Percentiles rank a stretch among this genome's conserved stretches.
Conservation (phyloP, 176 grass and related monocot species). For the Echinochloa phyllopogon region DNA sequence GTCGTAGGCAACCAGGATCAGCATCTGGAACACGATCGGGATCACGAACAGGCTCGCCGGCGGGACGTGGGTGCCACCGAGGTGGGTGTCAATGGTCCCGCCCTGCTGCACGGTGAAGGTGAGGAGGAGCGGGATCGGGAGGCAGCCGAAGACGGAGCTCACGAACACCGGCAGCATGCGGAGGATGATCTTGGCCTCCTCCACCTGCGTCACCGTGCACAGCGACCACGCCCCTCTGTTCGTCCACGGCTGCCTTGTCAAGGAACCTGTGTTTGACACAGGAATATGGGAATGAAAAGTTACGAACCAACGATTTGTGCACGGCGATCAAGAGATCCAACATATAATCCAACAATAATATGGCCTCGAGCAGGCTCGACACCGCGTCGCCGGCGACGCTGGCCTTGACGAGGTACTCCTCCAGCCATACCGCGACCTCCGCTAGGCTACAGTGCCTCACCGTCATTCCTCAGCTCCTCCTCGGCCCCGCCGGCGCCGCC, state of each 20-base stretch:
- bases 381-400: too few species aligned
- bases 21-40: conserved; percentile 58
- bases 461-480: too few species aligned
- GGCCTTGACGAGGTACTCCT: too few species aligned
- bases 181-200: conserved; percentile 80
- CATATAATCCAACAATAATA: too few species aligned
- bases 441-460: too few species aligned
- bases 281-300: too few species aligned
- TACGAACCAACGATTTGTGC: too few species aligned
- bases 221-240: conserved; percentile 45
- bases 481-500: too few species aligned
- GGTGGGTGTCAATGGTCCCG: conserved; percentile 53
- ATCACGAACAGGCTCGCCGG: conserved; percentile 63
- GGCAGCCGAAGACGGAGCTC: conserved; percentile 48
- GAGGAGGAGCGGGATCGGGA: conserved; percentile 60
- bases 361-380: too few species aligned
- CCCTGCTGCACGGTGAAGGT: conserved; percentile 68
- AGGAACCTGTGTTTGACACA: conserved; percentile 28
- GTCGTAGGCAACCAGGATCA: conserved; percentile 59
- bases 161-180: conserved; percentile 69
- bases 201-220: conserved; percentile 92
- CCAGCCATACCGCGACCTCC: too few species aligned
- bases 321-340: too few species aligned
- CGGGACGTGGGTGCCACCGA: conserved; percentile 45
- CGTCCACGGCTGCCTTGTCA: conserved; percentile 43